These are phyloP conservation scores for Carpinus fangiana DNA, from an alignment of 306 rosid genomes.

Conservation along the genomic window DNA sequence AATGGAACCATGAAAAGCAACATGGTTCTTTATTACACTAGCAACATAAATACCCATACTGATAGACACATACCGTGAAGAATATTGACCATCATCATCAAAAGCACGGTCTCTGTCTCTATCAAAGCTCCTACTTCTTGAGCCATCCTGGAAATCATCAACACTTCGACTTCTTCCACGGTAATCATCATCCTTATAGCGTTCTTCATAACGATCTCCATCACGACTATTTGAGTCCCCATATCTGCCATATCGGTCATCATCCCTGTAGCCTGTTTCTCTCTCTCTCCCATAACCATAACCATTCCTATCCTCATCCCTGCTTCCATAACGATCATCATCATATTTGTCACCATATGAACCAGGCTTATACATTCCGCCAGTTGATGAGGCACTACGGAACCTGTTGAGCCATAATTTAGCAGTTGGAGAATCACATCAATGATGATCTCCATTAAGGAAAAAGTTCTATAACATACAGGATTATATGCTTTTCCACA, in stretches of 20 bases:
- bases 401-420: conserved; percentile 56
- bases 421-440: conserved; percentile 7
- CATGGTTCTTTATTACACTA: too few relatives aligned
- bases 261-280: conserved; percentile 80
- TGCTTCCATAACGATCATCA: conserved; percentile 72
- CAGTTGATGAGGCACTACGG: conserved; percentile 53
- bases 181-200: conserved; percentile 73
- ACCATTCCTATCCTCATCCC: conserved; percentile 75
- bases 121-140: conserved; percentile 85
- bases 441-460: background rate
- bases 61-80: conserved; percentile 68
- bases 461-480: background rate
- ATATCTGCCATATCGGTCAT: conserved; percentile 56
- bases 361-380: conserved; percentile 87
- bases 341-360: conserved; percentile 72
- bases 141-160: conserved; percentile 62
- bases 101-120: conserved; percentile 61
- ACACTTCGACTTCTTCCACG: conserved; percentile 77
- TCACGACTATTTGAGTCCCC: conserved; percentile 64
- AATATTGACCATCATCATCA: conserved; percentile 85
- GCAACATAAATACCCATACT: background rate
- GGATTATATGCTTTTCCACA: background rate
- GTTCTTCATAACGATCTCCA: conserved; percentile 84
- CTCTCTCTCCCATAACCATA: conserved; percentile 77
- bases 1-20: background rate